Conservation (phyloP, 2,329 filamentous ascomycete genomes). For the Cercospora citrullina region DNA sequence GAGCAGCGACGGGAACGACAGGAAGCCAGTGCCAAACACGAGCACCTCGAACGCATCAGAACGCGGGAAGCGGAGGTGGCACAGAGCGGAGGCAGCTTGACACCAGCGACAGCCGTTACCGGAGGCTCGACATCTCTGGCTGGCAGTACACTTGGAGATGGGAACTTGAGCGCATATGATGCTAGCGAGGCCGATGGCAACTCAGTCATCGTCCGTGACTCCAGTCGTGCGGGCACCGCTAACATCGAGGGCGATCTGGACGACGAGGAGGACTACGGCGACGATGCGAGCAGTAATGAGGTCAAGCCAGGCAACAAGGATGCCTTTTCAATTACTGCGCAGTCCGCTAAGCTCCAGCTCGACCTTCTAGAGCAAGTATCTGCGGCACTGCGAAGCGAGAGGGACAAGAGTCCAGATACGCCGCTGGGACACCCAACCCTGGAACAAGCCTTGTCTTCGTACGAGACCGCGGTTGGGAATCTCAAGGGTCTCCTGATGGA, state of each 20-base stretch:
- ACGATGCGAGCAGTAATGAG: constrained; percentile 77
- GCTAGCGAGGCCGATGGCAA: constrained; percentile 58
- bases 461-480: constrained; percentile 86
- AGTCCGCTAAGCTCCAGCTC: constrained; percentile 88
- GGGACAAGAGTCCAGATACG: constrained; percentile 66
- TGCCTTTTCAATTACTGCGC: constrained; percentile 93
- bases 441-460: constrained; percentile 75
- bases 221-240: constrained; percentile 51
- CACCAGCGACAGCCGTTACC: constrained; percentile 48
- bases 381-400: constrained; percentile 73
- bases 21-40: constrained; percentile 77
- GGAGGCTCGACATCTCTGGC: constrained; percentile 42
- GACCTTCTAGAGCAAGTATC: constrained; percentile 87
- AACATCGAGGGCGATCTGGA: constrained; percentile 59
- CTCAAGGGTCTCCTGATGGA: constrained; percentile 82
- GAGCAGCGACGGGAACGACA: constrained; percentile 75
- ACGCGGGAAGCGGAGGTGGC: constrained; percentile 34
- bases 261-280: constrained; percentile 73
- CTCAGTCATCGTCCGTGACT: constrained; percentile 44
- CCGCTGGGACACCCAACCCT: constrained; percentile 75
- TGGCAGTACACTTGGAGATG: constrained; percentile 52
- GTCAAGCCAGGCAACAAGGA: constrained; percentile 76
- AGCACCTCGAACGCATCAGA: constrained; percentile 59
- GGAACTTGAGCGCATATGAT: constrained; percentile 60
- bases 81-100: constrained; percentile 29